phyloP scores from a whole-genome alignment of 352 stramenopile species.

The Phytophthora podocarpi region DNA sequence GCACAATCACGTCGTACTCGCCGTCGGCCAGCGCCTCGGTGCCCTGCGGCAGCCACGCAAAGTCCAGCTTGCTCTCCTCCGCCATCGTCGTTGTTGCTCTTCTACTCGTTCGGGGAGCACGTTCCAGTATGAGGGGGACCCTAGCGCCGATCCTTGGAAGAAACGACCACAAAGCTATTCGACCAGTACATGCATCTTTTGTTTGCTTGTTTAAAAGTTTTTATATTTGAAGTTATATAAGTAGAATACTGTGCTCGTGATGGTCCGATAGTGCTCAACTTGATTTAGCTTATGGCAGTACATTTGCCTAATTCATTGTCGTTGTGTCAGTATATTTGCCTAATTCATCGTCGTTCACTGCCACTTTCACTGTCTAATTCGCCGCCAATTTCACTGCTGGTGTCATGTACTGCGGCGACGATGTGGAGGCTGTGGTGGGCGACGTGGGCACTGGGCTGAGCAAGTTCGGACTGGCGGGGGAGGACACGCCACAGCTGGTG shows the following conservation, averaged over 20 bases:
- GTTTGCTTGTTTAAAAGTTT: too few species aligned
- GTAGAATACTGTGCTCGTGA: too few species aligned
- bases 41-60: constrained; percentile 95
- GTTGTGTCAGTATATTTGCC: too few species aligned
- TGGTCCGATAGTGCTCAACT: too few species aligned
- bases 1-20: constrained; percentile 99
- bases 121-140: constrained; percentile 21
- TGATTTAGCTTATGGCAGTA: too few species aligned
- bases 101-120: neutral
- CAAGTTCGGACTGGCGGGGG: constrained; percentile 95
- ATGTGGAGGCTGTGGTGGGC: constrained; percentile 95
- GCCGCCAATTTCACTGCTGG: too few species aligned
- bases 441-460: constrained; percentile 91
- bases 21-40: constrained; percentile 97
- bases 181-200: too few species aligned
- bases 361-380: too few species aligned
- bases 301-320: too few species aligned
- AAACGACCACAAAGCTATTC: neutral
- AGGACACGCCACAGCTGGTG: constrained; percentile 93
- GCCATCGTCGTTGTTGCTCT: constrained; percentile 39
- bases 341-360: too few species aligned
- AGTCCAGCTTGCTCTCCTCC: constrained; percentile 80
- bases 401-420: constrained; percentile 98
- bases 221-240: too few species aligned
- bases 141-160: constrained; percentile 7